Conservation (phyloP, 2,329 filamentous ascomycete species). For the Hirsutella rhossiliensis region DNA sequence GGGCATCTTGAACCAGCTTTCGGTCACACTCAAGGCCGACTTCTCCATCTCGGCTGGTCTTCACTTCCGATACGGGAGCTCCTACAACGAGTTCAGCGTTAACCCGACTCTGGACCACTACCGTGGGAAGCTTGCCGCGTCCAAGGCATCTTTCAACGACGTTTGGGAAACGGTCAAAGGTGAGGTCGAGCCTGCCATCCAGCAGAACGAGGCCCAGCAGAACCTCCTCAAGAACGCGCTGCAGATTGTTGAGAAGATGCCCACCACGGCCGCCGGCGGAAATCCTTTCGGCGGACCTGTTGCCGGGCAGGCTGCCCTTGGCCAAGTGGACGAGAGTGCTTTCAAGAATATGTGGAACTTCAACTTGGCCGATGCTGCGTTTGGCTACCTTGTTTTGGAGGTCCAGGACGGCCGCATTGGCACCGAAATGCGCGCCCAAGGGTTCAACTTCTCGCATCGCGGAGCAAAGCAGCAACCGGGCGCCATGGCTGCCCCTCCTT, state of each 20-base stretch:
- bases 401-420: constrained; percentile 92
- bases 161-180: constrained; percentile 98
- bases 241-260: constrained; percentile 96
- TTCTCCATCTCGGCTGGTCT: constrained; percentile 96
- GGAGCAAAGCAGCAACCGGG: constrained; percentile 61
- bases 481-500: constrained; percentile 21
- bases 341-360: constrained; percentile 99
- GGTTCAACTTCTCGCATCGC: constrained; percentile 97
- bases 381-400: constrained; percentile 90
- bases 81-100: constrained; percentile 99
- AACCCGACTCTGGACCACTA: constrained; percentile 98
- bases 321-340: constrained; percentile 92
- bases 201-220: constrained; percentile 88
- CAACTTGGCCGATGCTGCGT: constrained; percentile 92
- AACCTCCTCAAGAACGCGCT: constrained; percentile 83
- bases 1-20: constrained; percentile 93
- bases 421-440: constrained; percentile 96
- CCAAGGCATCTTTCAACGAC: constrained; percentile 96
- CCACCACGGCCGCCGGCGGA: constrained; percentile 81
- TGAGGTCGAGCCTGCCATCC: constrained; percentile 89
- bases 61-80: constrained; percentile 97
- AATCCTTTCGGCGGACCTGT: constrained; percentile 91
- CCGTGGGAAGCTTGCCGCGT: constrained; percentile 92
- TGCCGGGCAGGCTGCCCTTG: constrained; percentile 58
- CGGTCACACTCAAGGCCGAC: constrained; percentile 92